Evolutionary conservation across 352 stramenopile genomes (phyloP), one percentile per base, ranked within the genome.

Genomic region (Globisporangium takayamanum): DNA sequence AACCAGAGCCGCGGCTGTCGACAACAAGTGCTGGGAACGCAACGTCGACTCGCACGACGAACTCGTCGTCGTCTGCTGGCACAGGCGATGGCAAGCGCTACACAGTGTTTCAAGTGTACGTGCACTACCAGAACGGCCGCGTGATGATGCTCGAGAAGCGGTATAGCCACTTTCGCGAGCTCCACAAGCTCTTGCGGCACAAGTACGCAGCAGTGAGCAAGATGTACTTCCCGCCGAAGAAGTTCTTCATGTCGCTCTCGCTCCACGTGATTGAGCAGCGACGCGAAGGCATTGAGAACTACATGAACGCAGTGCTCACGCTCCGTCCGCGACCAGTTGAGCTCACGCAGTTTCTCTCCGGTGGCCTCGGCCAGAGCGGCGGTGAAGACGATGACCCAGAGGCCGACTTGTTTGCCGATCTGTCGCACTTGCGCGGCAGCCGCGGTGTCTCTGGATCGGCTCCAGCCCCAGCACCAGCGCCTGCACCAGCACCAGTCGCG

Each of bases 191-290:
- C 50, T 66, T 94, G 49, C 73, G 85, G 22, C 75, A 74, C 65
- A 89, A 89, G 62, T 93, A 93, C 64, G 79, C 80, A 0, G 83
- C 79, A 0, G 83, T 94, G 8, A 78, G 76, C 54, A 89, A 88
- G 49, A 73, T 93, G 28, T 90, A 89, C 55, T 94, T 94, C 57
- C 85, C 85, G 8, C 85, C 83, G 4, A 92, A 93, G 54, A 89
- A 91, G 57, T 90, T 92, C 60, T 94, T 94, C 60, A 81, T 88
- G 66, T 93, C 83, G 49, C 62, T 92, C n/a, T 94, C 85, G 36
- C 68, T 94, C 15, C 79, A 88, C 55, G 85, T 94, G 45, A 94
- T 94, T 62, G 83, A 92, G 64, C 85, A 94, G 57, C 80, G 85
- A 14, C 80, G 83, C 15, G 76, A 91, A 50, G 83, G 70, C 12